These are phyloP conservation scores for Debaryomyces singareniensis DNA, from an alignment of 1,139 yeast species.

Conservation along the genomic window DNA sequence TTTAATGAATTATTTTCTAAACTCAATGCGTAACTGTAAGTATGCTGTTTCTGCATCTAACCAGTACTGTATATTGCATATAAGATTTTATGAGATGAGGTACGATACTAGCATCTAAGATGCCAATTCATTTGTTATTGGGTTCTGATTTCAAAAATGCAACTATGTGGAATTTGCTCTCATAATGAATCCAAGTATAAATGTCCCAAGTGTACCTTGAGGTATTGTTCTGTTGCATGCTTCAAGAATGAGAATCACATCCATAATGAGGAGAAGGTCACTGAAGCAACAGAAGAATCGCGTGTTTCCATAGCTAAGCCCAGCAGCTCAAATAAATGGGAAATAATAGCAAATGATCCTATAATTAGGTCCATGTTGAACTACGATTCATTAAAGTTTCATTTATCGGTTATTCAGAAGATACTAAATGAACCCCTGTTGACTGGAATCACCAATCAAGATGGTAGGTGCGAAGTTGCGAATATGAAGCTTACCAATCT, in stretches of 20 bases:
- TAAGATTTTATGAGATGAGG: too few species aligned
- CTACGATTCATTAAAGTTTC: conserved; percentile 47
- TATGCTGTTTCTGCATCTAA: too few species aligned
- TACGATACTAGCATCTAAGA: too few species aligned
- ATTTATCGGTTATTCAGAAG: conserved; percentile 40
- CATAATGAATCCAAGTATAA: conserved; percentile 43
- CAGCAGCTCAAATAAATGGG: conserved; percentile 7
- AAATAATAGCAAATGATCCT: conserved; percentile 22
- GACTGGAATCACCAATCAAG: conserved; percentile 38
- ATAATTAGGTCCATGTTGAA: conserved; percentile 35
- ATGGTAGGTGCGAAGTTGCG: conserved; percentile 53
- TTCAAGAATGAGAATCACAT: conserved; percentile 36
- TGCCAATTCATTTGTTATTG: too few species aligned
- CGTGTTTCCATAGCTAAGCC: conserved; percentile 1
- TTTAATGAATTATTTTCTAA: too few species aligned
- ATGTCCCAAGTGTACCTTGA: conserved; percentile 50
- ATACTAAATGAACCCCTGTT: conserved; percentile 40
- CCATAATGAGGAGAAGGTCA: conserved; percentile 1
- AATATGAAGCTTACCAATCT: conserved; percentile 54
- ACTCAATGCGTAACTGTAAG: too few species aligned
- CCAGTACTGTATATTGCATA: too few species aligned
- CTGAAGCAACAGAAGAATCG: not conserved
- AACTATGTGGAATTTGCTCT: conserved; percentile 41
- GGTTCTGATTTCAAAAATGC: conserved; percentile 1
- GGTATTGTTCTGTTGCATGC: conserved; percentile 52